Evolutionary conservation across 768 basidiomycete species (phyloP).

Genomic region (Rhodotorula sphaerocarpa): DNA sequence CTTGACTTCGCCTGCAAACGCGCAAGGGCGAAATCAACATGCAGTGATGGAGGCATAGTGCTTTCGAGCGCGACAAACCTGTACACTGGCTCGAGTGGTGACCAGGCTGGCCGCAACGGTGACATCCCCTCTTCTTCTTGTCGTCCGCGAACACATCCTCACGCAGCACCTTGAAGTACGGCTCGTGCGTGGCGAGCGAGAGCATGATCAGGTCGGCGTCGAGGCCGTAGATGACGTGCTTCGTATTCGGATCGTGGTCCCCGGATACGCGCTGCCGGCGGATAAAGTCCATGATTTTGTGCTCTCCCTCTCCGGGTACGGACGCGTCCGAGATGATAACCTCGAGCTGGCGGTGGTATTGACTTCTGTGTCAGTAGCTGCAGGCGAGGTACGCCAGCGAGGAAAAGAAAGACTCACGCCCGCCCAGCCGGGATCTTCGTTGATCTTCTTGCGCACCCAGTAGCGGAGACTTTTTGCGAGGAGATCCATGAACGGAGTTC

Average conservation of each 20-base stretch:
- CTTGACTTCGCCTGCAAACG: conserved; percentile 52
- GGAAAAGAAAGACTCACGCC: conserved; percentile 52
- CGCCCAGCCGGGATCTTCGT: conserved; percentile 92
- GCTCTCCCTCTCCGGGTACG: conserved; percentile 97
- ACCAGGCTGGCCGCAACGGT: conserved; percentile 86
- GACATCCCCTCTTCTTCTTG: conserved; percentile 63
- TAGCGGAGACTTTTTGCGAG: conserved; percentile 80
- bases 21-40: too few relatives aligned
- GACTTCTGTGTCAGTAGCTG: conserved; percentile 1
- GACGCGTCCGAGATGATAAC: conserved; percentile 94
- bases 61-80: conserved; percentile 42
- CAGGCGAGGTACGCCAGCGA: background rate
- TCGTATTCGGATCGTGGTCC: conserved; percentile 88
- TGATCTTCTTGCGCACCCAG: conserved; percentile 93
- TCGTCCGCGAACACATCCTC: conserved; percentile 83
- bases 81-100: conserved; percentile 94
- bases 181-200: conserved; percentile 92
- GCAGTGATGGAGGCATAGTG: rapidly evolving
- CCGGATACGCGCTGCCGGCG: conserved; percentile 76
- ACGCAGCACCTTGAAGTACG: conserved; percentile 91
- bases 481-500: conserved; percentile 93
- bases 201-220: conserved; percentile 99
- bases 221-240: conserved; percentile 94
- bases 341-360: conserved; percentile 69
- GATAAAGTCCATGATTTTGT: conserved; percentile 99